These are phyloP conservation scores for Linum usitatissimum DNA, from an alignment of 345 rosid species.

Conservation along the genomic window DNA sequence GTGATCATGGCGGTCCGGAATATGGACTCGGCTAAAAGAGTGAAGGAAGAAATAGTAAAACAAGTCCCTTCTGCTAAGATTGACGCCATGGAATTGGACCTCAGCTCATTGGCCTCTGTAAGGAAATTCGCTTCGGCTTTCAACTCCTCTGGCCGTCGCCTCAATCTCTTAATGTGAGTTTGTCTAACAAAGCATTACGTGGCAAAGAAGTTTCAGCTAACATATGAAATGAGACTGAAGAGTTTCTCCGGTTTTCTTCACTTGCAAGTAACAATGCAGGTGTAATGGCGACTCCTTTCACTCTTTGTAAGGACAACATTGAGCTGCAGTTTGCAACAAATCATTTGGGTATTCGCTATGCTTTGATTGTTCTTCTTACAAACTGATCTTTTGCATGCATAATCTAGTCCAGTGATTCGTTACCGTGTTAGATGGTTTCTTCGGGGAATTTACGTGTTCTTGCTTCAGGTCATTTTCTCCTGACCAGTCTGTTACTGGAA, in stretches of 20 bases:
- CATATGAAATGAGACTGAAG: too few species aligned
- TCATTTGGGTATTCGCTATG: conserved; percentile 28
- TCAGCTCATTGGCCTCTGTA: conserved; percentile 57
- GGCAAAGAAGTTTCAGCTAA: background rate
- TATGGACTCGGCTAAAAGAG: conserved; percentile 41
- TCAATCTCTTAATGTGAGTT: conserved; percentile 52
- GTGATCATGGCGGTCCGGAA: conserved; percentile 64
- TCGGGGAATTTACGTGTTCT: background rate
- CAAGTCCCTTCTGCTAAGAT: conserved; percentile 47
- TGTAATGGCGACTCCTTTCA: conserved; percentile 28
- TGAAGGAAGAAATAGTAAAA: conserved; percentile 46
- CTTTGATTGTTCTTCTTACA: background rate
- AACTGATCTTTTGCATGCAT: background rate
- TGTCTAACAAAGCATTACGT: background rate
- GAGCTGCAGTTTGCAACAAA: conserved; percentile 49
- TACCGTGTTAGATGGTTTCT: background rate
- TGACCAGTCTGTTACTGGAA: conserved; percentile 56
- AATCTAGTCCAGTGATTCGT: background rate
- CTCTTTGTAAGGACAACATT: conserved; percentile 37
- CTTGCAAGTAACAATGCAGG: conserved; percentile 45
- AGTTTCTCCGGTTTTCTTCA: conserved; percentile 5
- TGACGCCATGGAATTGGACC: conserved; percentile 69
- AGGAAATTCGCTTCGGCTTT: conserved; percentile 47
- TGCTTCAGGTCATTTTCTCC: conserved; percentile 62
- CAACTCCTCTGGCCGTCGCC: conserved; percentile 42